These are phyloP conservation scores for Martiniozyma abietophila DNA, from an alignment of 805 yeast species.

Conservation along the genomic window DNA sequence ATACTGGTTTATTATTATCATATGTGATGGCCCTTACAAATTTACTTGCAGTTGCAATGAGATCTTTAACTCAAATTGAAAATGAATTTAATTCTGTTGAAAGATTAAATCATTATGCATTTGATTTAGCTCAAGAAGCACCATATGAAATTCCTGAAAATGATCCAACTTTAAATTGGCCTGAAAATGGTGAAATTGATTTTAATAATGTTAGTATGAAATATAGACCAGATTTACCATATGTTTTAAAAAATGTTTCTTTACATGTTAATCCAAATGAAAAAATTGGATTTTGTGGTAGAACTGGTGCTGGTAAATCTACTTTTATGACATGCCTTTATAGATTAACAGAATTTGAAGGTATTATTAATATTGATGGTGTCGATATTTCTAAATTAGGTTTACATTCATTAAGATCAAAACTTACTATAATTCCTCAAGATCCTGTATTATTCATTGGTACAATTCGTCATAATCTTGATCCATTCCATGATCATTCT, in stretches of 20 bases:
- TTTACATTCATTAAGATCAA: constrained; percentile 44
- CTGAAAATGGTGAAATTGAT: constrained; percentile 34
- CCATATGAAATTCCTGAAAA: constrained; percentile 37
- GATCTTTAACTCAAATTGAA: constrained; percentile 61
- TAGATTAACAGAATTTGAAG: constrained; percentile 45
- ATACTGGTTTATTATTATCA: constrained; percentile 52
- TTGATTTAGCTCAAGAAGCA: constrained; percentile 55
- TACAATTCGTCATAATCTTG: constrained; percentile 47
- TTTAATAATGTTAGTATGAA: constrained; percentile 42
- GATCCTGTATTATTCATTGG: constrained; percentile 62
- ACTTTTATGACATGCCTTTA: constrained; percentile 55
- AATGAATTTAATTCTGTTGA: constrained; percentile 76
- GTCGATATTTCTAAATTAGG: constrained; percentile 45
- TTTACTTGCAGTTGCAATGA: constrained; percentile 38
- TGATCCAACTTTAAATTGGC: constrained; percentile 39
- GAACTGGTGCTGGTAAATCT: constrained; percentile 83
- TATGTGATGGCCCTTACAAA: constrained; percentile 53
- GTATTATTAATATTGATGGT: constrained; percentile 48
- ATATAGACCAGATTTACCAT: constrained; percentile 54
- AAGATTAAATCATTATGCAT: constrained; percentile 56
- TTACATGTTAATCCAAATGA: constrained; percentile 43
- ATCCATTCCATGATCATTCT: constrained; percentile 44
- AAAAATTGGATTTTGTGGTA: constrained; percentile 76
- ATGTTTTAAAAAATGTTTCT: constrained; percentile 40
- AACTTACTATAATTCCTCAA: constrained; percentile 60